A percentile compares a stretch with the other conserved stretches of the same genome.
Evolutionary conservation across 2,329 filamentous ascomycete genomes (phyloP).

Genomic region (Verticillium albo-atrum): DNA sequence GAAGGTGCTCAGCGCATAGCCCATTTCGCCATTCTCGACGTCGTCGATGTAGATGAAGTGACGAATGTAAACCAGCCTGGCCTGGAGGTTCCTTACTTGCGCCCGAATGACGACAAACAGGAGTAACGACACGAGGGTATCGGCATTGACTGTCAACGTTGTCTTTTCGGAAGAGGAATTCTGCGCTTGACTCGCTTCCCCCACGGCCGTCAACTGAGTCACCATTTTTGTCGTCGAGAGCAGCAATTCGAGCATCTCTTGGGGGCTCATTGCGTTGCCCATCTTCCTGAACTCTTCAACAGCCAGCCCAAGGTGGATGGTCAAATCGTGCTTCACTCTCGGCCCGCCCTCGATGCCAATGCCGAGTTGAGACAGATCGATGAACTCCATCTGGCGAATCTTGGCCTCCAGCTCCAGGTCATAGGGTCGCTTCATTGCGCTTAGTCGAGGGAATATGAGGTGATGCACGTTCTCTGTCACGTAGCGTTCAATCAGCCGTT

Average conservation of each 20-base stretch:
- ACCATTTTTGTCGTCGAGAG: conserved; percentile 79
- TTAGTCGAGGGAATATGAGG: conserved; percentile 79
- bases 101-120: conserved; percentile 90
- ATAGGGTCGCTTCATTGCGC: conserved; percentile 71
- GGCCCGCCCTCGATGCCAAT: conserved; percentile 78
- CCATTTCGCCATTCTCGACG: conserved; percentile 92
- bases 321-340: conserved; percentile 75
- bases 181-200: background rate
- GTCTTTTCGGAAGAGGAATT: conserved; percentile 48
- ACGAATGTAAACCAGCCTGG: conserved; percentile 88
- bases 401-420: conserved; percentile 85
- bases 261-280: conserved; percentile 69
- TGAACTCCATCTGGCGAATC: conserved; percentile 86
- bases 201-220: conserved; percentile 52
- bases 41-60: conserved; percentile 98
- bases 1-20: conserved; percentile 92
- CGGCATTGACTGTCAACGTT: conserved; percentile 69
- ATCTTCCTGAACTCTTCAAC: conserved; percentile 90
- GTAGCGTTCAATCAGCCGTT: conserved; percentile 91
- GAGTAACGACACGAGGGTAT: conserved; percentile 86
- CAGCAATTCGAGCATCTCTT: conserved; percentile 82
- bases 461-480: conserved; percentile 91
- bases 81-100: conserved; percentile 81
- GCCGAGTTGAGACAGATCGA: conserved; percentile 93
- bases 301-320: conserved; percentile 69